Percentiles rank a stretch among this genome's conserved stretches.
These are phyloP conservation scores for Sanghuangporus baumii DNA, from an alignment of 1,284 basidiomycete genomes.

Conservation along the genomic window DNA sequence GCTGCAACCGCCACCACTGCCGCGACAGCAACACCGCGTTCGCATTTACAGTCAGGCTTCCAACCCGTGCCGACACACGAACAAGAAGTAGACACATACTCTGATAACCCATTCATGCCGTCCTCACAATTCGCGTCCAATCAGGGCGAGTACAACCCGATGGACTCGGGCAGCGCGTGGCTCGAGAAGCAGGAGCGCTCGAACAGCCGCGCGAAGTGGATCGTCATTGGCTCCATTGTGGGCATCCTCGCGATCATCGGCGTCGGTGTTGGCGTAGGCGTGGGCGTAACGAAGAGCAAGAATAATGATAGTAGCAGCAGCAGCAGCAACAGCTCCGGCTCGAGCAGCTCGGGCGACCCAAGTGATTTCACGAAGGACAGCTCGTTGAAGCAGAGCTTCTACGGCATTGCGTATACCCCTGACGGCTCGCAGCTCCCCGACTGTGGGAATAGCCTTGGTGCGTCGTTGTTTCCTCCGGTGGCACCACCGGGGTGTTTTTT, in stretches of 20 bases:
- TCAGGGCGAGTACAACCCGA: conserved; percentile 15
- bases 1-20: no score
- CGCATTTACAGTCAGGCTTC: neutral
- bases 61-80: conserved; percentile 7
- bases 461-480: conserved; percentile 19
- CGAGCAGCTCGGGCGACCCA: conserved; percentile 41
- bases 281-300: conserved; percentile 44
- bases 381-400: conserved; percentile 59
- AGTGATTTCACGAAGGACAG: conserved; percentile 59
- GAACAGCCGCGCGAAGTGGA: conserved; percentile 30
- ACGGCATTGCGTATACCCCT: conserved; percentile 72
- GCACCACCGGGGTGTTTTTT: neutral
- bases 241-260: conserved; percentile 39
- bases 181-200: conserved; percentile 33
- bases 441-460: conserved; percentile 44
- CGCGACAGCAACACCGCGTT: no score
- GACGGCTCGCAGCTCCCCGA: conserved; percentile 44
- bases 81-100: neutral
- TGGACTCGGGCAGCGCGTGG: conserved; percentile 26
- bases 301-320: conserved; percentile 25
- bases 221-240: conserved; percentile 39
- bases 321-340: conserved; percentile 23
- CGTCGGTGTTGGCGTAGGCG: conserved; percentile 48
- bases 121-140: conserved; percentile 17
- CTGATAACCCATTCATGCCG: conserved; percentile 16